Percentiles rank a stretch among this genome's conserved stretches.
Conservation (phyloP, 2,329 filamentous ascomycete species). For the Calcarisporium arbuscula region DNA sequence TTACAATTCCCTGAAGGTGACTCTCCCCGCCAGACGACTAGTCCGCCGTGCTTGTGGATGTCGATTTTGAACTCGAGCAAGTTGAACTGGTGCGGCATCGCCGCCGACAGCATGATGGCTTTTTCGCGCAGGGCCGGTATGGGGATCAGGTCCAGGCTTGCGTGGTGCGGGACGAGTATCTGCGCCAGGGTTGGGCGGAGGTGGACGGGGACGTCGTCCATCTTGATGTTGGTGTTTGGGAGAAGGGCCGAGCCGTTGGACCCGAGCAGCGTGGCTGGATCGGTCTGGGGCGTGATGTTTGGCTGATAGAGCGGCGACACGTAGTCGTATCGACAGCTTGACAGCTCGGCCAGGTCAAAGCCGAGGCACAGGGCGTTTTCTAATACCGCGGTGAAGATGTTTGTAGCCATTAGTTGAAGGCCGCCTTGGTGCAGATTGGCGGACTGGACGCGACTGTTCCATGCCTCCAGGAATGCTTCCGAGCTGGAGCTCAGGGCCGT, state of each 20-base stretch:
- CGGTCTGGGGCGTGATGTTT: neutral
- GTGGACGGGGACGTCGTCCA: conserved; percentile 10
- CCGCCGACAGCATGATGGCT: conserved; percentile 18
- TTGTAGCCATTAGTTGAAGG: conserved; percentile 13
- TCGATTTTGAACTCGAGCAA: conserved; percentile 19
- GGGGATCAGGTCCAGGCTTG: conserved; percentile 18
- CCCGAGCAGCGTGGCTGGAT: conserved; percentile 8
- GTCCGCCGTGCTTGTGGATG: conserved; percentile 14
- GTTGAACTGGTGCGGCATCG: conserved; percentile 15
- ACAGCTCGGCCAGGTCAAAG: conserved; percentile 9
- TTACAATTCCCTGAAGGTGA: too few species aligned
- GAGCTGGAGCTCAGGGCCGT: too few species aligned
- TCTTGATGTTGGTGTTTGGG: neutral
- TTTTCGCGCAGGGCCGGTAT: conserved; percentile 17
- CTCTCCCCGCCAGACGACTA: conserved; percentile 18
- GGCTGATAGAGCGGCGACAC: conserved; percentile 19
- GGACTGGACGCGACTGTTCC: too few species aligned
- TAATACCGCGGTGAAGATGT: conserved; percentile 14
- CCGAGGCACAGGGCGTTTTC: conserved; percentile 15
- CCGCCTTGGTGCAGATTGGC: too few species aligned
- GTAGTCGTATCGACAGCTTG: conserved; percentile 9
- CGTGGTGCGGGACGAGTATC: conserved; percentile 19
- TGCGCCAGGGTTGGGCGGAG: conserved; percentile 19
- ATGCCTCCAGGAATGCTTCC: too few species aligned
- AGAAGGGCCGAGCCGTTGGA: neutral